A percentile compares a stretch with the other conserved stretches of the same genome.
phyloP scores from a whole-genome alignment of 2,329 filamentous ascomycete genomes.

The Blastomyces parvus region DNA sequence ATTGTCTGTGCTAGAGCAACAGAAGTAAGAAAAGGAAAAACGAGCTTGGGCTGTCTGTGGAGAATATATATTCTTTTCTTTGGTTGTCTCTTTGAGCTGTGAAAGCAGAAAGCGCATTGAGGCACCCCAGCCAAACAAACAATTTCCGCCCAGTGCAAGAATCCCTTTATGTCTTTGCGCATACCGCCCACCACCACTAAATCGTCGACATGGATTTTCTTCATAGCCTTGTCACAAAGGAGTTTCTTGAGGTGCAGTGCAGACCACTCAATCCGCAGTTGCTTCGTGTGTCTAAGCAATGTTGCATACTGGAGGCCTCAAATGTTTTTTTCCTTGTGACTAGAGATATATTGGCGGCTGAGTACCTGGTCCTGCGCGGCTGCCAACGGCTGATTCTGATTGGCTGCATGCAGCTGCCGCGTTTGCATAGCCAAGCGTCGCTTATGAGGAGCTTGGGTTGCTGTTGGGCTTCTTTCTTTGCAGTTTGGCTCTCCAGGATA shows the following conservation, averaged over 20 bases:
- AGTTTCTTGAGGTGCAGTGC: background rate
- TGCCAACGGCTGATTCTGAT: background rate
- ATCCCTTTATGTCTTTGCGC: background rate
- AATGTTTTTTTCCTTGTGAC: background rate
- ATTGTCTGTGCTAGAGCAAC: background rate
- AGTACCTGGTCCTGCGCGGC: background rate
- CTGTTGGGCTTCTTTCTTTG: background rate
- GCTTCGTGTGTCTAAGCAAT: background rate
- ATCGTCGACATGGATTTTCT: background rate
- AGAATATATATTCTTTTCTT: background rate
- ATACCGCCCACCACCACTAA: background rate
- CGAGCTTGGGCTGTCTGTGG: background rate
- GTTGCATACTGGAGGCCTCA: slow-evolving; percentile 1
- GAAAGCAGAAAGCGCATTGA: background rate
- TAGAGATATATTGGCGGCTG: background rate
- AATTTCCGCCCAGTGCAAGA: background rate
- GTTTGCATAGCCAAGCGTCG: background rate
- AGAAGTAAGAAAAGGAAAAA: background rate
- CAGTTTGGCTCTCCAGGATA: background rate
- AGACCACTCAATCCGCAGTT: background rate
- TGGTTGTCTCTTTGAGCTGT: background rate
- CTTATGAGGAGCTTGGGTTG: background rate
- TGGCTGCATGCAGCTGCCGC: background rate
- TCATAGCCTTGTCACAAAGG: background rate
- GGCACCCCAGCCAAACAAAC: background rate